Evolutionary conservation across 2,329 filamentous ascomycete genomes (phyloP).

Genomic region (Exophiala viscosa): DNA sequence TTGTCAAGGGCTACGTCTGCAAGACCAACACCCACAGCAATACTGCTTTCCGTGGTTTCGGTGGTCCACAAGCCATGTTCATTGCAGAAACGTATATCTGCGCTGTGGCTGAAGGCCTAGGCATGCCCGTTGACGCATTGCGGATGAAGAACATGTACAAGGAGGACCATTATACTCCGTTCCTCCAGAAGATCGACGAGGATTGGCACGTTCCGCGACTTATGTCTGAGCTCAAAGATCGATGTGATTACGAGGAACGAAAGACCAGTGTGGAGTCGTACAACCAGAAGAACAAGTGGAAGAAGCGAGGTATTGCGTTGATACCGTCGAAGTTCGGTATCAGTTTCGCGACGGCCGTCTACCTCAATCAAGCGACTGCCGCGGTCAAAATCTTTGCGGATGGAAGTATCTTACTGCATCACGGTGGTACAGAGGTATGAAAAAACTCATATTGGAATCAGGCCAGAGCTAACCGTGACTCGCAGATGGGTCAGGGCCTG

Average conservation of each 20-base stretch:
- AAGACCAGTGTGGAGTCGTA: slow-evolving; percentile 69
- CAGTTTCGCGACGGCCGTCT: slow-evolving; percentile 82
- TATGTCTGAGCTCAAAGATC: slow-evolving; percentile 82
- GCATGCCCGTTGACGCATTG: slow-evolving; percentile 76
- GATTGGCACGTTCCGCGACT: slow-evolving; percentile 97
- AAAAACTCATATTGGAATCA: not conserved
- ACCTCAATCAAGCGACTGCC: slow-evolving; percentile 92
- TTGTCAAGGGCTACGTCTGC: slow-evolving; percentile 78
- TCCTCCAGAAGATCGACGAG: slow-evolving; percentile 72
- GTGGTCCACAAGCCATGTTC: slow-evolving; percentile 93
- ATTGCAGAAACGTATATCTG: slow-evolving; percentile 86
- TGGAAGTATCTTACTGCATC: slow-evolving; percentile 84
- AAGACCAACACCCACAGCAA: slow-evolving; percentile 98
- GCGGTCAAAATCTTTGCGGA: slow-evolving; percentile 97
- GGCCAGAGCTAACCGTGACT: not conserved
- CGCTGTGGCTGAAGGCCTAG: slow-evolving; percentile 82
- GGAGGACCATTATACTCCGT: slow-evolving; percentile 74
- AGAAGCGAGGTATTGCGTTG: slow-evolving; percentile 80
- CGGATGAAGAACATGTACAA: slow-evolving; percentile 88
- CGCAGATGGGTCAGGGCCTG: slow-evolving; percentile 95
- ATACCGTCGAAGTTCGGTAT: slow-evolving; percentile 98
- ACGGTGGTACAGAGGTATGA: slow-evolving; percentile 70
- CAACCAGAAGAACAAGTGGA: slow-evolving; percentile 87
- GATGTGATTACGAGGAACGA: slow-evolving; percentile 67
- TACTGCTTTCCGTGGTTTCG: slow-evolving; percentile 94